These are phyloP conservation scores for Platanthera zijinensis DNA, from an alignment of 106 monocot species.

Conservation along the genomic window DNA sequence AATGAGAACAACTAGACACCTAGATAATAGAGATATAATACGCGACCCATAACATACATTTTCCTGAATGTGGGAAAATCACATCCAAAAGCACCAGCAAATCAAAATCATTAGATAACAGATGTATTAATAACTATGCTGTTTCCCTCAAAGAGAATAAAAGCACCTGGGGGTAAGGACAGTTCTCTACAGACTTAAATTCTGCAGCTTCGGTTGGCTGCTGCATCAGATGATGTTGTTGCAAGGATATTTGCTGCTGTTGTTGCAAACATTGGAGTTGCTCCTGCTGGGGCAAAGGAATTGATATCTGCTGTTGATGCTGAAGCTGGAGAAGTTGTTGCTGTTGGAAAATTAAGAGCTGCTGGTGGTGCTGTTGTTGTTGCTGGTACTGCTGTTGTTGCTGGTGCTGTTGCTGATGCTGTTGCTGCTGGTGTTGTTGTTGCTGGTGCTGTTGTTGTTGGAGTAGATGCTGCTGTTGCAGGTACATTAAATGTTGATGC, in stretches of 20 bases:
- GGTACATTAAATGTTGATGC: constrained; percentile 10
- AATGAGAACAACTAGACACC: no score
- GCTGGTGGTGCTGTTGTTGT: constrained; percentile 16
- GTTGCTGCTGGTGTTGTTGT: constrained; percentile 15
- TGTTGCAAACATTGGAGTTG: constrained; percentile 17
- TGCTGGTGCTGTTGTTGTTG: constrained; percentile 14
- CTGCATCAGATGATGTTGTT: constrained; percentile 19
- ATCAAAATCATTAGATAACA: neutral
- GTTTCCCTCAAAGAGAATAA: neutral
- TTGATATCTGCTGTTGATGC: constrained; percentile 28
- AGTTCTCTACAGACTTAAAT: constrained; percentile 11
- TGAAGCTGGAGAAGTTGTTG: constrained; percentile 31
- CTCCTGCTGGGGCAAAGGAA: constrained; percentile 32
- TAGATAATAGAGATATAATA: no score
- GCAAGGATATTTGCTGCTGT: constrained; percentile 17
- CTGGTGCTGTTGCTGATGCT: constrained; percentile 13
- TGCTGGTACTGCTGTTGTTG: constrained; percentile 17
- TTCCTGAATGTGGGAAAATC: neutral
- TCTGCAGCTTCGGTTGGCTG: constrained; percentile 16
- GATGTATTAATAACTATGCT: neutral
- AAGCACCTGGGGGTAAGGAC: constrained; percentile 10
- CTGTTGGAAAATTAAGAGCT: constrained; percentile 17
- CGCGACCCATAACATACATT: no score
- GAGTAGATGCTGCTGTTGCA: constrained; percentile 24
- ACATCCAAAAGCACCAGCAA: neutral